Base-by-base conservation (phyloP, 768 basidiomycete species). In the Phaeotremella fagi region DNA sequence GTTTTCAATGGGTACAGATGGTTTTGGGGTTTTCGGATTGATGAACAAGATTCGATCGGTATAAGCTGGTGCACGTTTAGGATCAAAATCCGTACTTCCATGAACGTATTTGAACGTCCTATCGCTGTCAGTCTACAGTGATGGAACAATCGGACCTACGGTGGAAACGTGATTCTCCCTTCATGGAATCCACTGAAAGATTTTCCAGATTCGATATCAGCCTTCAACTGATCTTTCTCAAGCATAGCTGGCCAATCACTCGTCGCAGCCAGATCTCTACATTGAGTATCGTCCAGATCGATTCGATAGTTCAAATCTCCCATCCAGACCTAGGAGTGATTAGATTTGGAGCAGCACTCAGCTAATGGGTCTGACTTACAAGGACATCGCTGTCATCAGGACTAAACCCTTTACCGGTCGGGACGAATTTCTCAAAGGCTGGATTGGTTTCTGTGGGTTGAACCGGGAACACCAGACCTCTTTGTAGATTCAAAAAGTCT, bases 271-370 rank as follows among this genome's bases (percentile, higher is more conserved):
- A 63, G 53, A 4, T 51, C 38, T 31, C 55, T 48, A 27, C 68
- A 46, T 1, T 54, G 53, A 26, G 63, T 53, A 31, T 66, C 69
- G 11, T 52, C 52, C 33, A 63, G 33, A 18, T 68, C 69, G 3
- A 74, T 29, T 9, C 72, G 60, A 45, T 70, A 74, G 51, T 74
- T 74, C 33, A 74, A 52, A 48, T 74, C 72, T 2, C 72, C 72
- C 15, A 72, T 47, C 62, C 69, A 72, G 56, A 71, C 65, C 68
- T 70, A 42, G 20, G 20, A 12, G 7, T n/a, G n/a, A n/a, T n/a
- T n/a, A n/a, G n/a, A n/a, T n/a, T n/a, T n/a, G n/a, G n/a, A 35
- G 33, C 29, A 31, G 4, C 24, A 7, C 15, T 43, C 18, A 47
- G 31, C 50, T 12, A n/a, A n/a, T n/a, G n/a, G n/a, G n/a, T n/a